Percentiles rank a stretch among this genome's conserved stretches.
Evolutionary conservation across 345 rosid species (phyloP).

Genomic region (Clarkia xantiana): DNA sequence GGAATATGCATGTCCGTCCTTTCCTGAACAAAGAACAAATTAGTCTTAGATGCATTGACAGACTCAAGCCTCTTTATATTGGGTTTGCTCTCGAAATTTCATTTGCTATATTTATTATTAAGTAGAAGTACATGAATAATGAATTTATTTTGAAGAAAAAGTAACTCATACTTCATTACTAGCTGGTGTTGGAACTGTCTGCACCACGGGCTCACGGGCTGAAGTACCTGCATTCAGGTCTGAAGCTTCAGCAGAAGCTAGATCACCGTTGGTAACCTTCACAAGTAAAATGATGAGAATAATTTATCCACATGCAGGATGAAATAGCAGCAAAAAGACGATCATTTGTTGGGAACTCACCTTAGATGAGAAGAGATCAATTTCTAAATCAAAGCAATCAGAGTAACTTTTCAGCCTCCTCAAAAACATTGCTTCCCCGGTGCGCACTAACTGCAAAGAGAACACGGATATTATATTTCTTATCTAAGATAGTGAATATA

Average conservation of each 20-base stretch:
- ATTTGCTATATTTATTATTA: too few species aligned
- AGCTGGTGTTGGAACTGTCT: background rate
- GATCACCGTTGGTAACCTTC: slow-evolving; percentile 1
- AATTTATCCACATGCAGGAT: background rate
- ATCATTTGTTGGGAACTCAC: slow-evolving; percentile 18
- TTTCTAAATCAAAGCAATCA: slow-evolving; percentile 42
- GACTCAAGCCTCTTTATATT: background rate
- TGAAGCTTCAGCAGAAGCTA: slow-evolving; percentile 4
- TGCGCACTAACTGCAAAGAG: slow-evolving; percentile 43
- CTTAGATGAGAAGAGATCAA: slow-evolving; percentile 33
- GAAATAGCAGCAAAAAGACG: slow-evolving; percentile 3
- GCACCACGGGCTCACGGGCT: background rate
- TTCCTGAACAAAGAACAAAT: slow-evolving; percentile 15
- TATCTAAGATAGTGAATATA: too few species aligned
- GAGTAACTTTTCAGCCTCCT: slow-evolving; percentile 31
- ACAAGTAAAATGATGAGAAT: background rate
- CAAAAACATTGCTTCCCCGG: slow-evolving; percentile 42
- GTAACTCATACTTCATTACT: background rate
- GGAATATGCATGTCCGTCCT: slow-evolving; percentile 7
- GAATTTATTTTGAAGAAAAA: too few species aligned
- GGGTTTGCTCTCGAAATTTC: too few species aligned
- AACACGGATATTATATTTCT: background rate
- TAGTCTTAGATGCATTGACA: background rate
- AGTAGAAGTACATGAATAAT: too few species aligned
- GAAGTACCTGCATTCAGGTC: slow-evolving; percentile 1